Evolutionary conservation across 257 asterid genomes (phyloP), one percentile per base, ranked within the genome.

Genomic region (Primulina tabacum): DNA sequence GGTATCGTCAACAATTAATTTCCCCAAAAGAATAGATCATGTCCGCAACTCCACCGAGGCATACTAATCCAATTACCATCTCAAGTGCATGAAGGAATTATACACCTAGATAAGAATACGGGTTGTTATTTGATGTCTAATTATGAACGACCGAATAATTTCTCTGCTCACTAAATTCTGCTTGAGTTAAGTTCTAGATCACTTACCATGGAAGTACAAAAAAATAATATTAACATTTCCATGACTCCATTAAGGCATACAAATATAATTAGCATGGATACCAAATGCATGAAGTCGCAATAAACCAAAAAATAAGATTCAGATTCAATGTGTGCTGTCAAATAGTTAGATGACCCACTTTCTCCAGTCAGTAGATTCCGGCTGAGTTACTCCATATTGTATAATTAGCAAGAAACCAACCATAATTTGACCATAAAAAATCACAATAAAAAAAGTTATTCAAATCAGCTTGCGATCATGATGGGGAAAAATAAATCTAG

Each of bases 401-500:
- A 38, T 43, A 62, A 35, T 65, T 56, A 26, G 52, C 64, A 53
- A 4, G 35, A 67, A 34, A 62, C 62, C 6, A 37, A 33, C 40
- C 67, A 52, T 67, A 71, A 12, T 56, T 64, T 28, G 33, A 40
- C 21, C 30, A 69, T 28, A 32, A 52, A 38, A 74, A 47, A 38
- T 16, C 10, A 38, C 24, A 14, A 33, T 43, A 35, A 9, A 59
- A 34, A 30, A 21, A 26, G 32, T 30, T 64, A 64, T 57, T 3
- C 24, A 30, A 7, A 70, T 56, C 61, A 77, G 61, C 59, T 37
- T 59, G 57, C 11, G 29, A 32, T 53, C 28, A 61, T 37, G 58
- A 67, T 58, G 32, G 62, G 52, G 56, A 47, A 29, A 50, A 21
- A 72, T 57, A 74, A 57, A 35, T 52, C 16, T 61, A 77, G 69